Conservation (phyloP, 345 rosid genomes). For the Pugionium cornutum region DNA sequence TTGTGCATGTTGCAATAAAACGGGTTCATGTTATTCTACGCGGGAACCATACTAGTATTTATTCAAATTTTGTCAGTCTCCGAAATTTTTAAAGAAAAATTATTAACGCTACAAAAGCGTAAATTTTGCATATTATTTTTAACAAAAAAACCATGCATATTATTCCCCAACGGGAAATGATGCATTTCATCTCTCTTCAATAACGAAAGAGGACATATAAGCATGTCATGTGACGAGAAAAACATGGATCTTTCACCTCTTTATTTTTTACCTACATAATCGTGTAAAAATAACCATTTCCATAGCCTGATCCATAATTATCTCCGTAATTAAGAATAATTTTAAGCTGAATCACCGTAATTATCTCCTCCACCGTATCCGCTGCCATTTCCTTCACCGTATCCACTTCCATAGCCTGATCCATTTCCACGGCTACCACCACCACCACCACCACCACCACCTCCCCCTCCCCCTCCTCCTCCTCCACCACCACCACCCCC, state of each 20-base stretch:
- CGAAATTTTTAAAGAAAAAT: not conserved
- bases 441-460: slow-evolving; percentile 33
- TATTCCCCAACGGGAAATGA: not conserved
- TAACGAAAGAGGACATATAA: slow-evolving; percentile 27
- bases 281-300: slow-evolving; percentile 13
- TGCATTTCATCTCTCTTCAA: slow-evolving; percentile 2
- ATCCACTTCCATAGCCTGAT: slow-evolving; percentile 39
- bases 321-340: not conserved
- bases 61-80: not conserved
- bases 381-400: slow-evolving; percentile 42
- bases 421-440: slow-evolving; percentile 37
- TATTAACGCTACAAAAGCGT: not conserved
- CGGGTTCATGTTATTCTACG: not conserved
- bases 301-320: no score
- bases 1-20: not conserved
- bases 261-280: not conserved
- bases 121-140: slow-evolving; percentile 20
- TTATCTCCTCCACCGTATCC: slow-evolving; percentile 29
- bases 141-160: not conserved
- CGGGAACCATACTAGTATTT: not conserved
- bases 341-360: not conserved
- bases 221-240: slow-evolving; percentile 13
- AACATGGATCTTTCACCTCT: slow-evolving; percentile 17
- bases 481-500: slow-evolving; percentile 14
- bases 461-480: slow-evolving; percentile 25